Conservation (phyloP, 768 basidiomycete species). For the Coprinellus aureogranulatus region DNA sequence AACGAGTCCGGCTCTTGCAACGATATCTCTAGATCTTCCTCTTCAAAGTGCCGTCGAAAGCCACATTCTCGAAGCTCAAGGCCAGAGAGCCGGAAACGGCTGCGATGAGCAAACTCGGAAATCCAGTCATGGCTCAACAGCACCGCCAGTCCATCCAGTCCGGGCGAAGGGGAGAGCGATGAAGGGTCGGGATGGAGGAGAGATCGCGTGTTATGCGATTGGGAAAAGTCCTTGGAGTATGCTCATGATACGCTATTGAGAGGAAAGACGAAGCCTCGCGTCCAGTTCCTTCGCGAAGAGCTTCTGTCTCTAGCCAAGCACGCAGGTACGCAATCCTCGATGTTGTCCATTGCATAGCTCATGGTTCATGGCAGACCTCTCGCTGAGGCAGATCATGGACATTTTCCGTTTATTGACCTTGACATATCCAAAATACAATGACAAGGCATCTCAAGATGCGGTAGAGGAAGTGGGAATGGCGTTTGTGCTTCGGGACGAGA, state of each 20-base stretch:
- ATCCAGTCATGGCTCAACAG: constrained; percentile 65
- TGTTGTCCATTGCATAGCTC: constrained; percentile 4
- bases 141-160: constrained; percentile 27
- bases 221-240: constrained; percentile 52
- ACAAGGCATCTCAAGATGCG: constrained; percentile 65
- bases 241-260: constrained; percentile 51
- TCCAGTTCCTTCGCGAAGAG: constrained; percentile 63
- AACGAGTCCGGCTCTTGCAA: too few relatives aligned
- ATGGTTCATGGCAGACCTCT: constrained; percentile 46
- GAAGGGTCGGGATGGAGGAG: constrained; percentile 43
- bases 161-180: constrained; percentile 31
- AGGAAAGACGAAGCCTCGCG: constrained; percentile 51
- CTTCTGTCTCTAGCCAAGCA: constrained; percentile 54
- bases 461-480: constrained; percentile 67
- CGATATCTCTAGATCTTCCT: neutral
- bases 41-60: constrained; percentile 10
- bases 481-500: constrained; percentile 62
- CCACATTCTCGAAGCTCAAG: constrained; percentile 47
- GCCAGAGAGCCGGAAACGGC: constrained; percentile 40
- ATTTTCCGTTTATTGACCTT: constrained; percentile 69
- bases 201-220: constrained; percentile 52
- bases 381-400: constrained; percentile 60
- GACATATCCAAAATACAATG: constrained; percentile 79
- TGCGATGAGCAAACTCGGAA: constrained; percentile 47
- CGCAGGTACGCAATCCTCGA: constrained; percentile 43